Percentiles rank a stretch among this genome's conserved stretches.
These are phyloP conservation scores for Xylariales sp. DNA, from an alignment of 2,329 filamentous ascomycete genomes.

Conservation along the genomic window DNA sequence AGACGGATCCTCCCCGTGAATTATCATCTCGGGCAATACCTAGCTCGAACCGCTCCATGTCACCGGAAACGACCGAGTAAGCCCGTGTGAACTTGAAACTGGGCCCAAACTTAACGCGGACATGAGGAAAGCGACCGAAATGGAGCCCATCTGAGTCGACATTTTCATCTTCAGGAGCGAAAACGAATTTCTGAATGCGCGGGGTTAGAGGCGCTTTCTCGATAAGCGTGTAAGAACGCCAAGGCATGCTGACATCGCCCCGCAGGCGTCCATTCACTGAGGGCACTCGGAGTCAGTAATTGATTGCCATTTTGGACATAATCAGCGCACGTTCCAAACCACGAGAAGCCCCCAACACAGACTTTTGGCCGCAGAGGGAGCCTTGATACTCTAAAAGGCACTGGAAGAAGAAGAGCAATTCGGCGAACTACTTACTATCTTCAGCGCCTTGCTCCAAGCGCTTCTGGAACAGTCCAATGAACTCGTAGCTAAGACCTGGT, in stretches of 20 bases:
- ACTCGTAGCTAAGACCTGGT: slow-evolving; percentile 61
- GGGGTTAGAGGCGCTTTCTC: slow-evolving; percentile 63
- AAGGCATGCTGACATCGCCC: slow-evolving; percentile 49
- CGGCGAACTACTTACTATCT: slow-evolving; percentile 36
- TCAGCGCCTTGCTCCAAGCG: slow-evolving; percentile 60
- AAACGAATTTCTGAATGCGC: slow-evolving; percentile 61
- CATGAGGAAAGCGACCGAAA: slow-evolving; percentile 61
- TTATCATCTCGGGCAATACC: slow-evolving; percentile 67
- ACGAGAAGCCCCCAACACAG: too few relatives aligned
- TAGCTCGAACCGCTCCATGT: slow-evolving; percentile 63
- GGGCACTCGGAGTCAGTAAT: too few relatives aligned
- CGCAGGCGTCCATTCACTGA: slow-evolving; percentile 41
- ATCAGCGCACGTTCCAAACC: too few relatives aligned
- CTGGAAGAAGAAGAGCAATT: too few relatives aligned
- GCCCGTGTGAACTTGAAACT: slow-evolving; percentile 62
- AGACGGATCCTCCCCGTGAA: slow-evolving; percentile 69
- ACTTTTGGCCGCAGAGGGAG: too few relatives aligned
- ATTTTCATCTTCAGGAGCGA: slow-evolving; percentile 57
- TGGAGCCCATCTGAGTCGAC: slow-evolving; percentile 51
- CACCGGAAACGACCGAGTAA: slow-evolving; percentile 70
- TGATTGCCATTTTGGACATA: too few relatives aligned
- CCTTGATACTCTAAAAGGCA: too few relatives aligned
- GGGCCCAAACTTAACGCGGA: slow-evolving; percentile 66
- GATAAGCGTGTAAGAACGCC: slow-evolving; percentile 60
- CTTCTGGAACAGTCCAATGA: slow-evolving; percentile 58